Base-by-base conservation (phyloP, 2,329 filamentous ascomycete species). In the Fusarium clavum region DNA sequence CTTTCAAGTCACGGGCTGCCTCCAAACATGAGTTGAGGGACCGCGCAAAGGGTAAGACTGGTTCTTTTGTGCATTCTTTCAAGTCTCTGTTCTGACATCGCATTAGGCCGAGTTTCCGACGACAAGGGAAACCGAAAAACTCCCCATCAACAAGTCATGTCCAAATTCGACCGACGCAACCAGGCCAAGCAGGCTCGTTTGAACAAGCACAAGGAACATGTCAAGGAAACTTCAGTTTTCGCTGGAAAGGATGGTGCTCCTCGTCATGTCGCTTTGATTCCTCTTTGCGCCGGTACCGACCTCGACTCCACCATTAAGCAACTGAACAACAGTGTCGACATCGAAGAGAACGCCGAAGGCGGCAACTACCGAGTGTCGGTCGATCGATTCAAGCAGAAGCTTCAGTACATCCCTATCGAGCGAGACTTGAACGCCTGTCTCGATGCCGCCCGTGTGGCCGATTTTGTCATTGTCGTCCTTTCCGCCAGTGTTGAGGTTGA, bases 91-190 rank as follows among this genome's bases (percentile, higher is more conserved):
- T 53, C 51, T 70, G 14, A 70, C 51, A 27, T 6, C 13, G 4
- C 16, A 5, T 24, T 29, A 96, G 93, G 94, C 78, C 96, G 96
- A 81, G 87, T 95, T 52, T 91, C 86, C 58, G 83, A 88, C 76
- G 92, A 97, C 77, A 89, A 87, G 75, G 91, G 91, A 66, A 85
- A 86, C 75, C 90, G 95, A 77, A 97, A 93, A 81, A 97, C 95
- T 18, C 93, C 93, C 58, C 94, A 97, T 80, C 96, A 99, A 80
- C 94, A 97, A 83, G 89, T 98, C 82, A 95, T 98, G 93, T 97
- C 94, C 63, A 99, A 98, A 82, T 88, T 99, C 79, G 94, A 97
- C 81, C 92, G 96, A 64, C 91, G 94, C 75, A 98, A 99, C 81
- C 94, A 97, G 84, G 93, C 94, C 74, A 95, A 95, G 81, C 96